Base-by-base conservation (phyloP, 371 early-diverging fungal genomes). In the Caulochytrium protostelioides region DNA sequence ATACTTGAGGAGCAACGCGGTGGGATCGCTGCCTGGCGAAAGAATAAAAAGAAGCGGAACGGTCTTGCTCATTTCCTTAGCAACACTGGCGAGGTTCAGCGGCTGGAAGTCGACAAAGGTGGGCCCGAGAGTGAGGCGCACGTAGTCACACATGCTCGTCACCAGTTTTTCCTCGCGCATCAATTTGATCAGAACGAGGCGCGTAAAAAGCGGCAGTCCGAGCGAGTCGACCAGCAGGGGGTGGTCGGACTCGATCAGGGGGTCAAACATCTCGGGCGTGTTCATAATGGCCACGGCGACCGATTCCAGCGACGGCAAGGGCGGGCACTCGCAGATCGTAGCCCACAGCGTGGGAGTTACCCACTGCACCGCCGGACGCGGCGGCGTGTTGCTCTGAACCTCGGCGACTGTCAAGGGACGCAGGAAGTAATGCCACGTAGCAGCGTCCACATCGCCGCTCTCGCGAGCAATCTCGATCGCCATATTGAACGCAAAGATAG, bases 21-120 rank as follows among this genome's bases (percentile, higher is more conserved):
- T 51, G 7, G 67, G 67, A 42, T 66, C 67, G 1, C 63, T 62
- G 12, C 67, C 67, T 18, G 59, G 47, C 3, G 67, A 66, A 10
- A 66, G 48, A 34, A 66, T 60, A 38, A 66, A 66, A 13, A 66
- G 60, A 32, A 66, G 43, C 4, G 67, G 63, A 0, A 57, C 34
- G n/a, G 34, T 22, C n/a, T 35, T 16, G 12, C 37, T 39, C 7
- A 57, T 66, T 28, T 66, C 67, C 35, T 59, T 57, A 47, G 55
- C 65, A 4, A 57, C 64, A 13, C 49, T 50, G 8, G 44, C 43
- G 14, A 68, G 33, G 36, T 68, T 65, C 3, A 68, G 46, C 9
- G 69, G 69, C 4, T 63, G 57, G n/a, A 61, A 41, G 29, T 58
- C 69, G 30, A 67, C 57, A 31, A 49, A 67, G 23, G 52, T 53